Conservation (phyloP, 176 grass and related monocot genomes). For the Ananas comosus region DNA sequence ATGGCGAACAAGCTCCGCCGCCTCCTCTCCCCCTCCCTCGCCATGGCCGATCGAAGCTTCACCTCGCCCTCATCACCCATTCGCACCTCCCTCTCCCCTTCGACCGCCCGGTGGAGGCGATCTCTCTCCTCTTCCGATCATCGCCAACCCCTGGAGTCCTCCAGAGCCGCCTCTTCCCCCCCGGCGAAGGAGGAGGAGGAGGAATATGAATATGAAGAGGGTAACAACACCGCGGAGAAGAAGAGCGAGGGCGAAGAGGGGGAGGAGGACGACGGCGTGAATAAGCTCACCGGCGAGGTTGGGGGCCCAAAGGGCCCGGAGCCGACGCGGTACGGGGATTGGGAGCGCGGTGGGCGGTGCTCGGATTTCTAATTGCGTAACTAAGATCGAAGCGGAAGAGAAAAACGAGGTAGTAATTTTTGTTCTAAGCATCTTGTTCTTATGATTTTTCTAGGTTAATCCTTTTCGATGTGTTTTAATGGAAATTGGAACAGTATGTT, state of each 20-base stretch:
- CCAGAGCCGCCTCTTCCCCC: not conserved
- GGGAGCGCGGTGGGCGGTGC: conserved; percentile 73
- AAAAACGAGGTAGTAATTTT: not conserved
- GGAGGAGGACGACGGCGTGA: conserved; percentile 25
- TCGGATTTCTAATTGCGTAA: conserved; percentile 49
- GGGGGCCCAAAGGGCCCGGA: conserved; percentile 71
- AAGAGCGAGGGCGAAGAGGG: not conserved
- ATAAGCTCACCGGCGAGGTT: conserved; percentile 59
- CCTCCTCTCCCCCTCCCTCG: conserved; percentile 8
- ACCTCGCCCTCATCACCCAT: no score
- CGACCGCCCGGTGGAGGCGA: conserved; percentile 12
- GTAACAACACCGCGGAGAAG: not conserved
- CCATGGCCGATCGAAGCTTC: not conserved
- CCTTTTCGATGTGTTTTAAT: no score
- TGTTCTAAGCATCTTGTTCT: not conserved
- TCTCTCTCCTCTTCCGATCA: conserved; percentile 2
- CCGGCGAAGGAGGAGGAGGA: not conserved
- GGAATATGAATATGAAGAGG: not conserved
- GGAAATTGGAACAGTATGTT: no score
- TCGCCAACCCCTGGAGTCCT: not conserved
- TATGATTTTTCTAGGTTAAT: no score
- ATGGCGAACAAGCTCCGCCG: conserved; percentile 32
- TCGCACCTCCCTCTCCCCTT: not conserved
- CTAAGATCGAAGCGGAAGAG: not conserved
- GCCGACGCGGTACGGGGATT: conserved; percentile 80